Evolutionary conservation across 108 stramenopile genomes (phyloP).

Genomic region (Seminavis robusta): DNA sequence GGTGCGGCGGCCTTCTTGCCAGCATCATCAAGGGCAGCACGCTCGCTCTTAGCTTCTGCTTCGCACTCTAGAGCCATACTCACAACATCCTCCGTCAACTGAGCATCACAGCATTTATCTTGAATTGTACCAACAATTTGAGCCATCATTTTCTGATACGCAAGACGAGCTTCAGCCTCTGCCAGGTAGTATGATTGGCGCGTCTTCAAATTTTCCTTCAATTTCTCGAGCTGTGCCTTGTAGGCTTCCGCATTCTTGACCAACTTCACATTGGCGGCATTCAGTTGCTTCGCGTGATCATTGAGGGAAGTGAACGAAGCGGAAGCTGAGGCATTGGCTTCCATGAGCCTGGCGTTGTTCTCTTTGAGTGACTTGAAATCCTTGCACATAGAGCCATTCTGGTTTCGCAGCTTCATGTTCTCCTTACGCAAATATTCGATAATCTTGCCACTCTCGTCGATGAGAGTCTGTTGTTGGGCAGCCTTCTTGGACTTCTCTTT

Average conservation of each 20-base stretch:
- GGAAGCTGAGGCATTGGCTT: constrained; percentile 70
- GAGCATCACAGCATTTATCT: constrained; percentile 47
- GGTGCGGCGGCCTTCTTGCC: too few relatives aligned
- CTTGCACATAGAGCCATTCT: constrained; percentile 47
- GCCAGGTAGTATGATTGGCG: constrained; percentile 61
- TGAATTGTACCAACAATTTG: constrained; percentile 52
- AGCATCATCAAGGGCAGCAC: constrained; percentile 25
- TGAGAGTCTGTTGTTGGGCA: constrained; percentile 57
- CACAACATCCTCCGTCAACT: constrained; percentile 52
- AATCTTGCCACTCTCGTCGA: constrained; percentile 78
- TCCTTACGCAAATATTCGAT: constrained; percentile 68
- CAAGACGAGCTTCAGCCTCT: constrained; percentile 60
- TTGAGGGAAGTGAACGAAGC: constrained; percentile 64
- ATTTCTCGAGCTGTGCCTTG: constrained; percentile 40
- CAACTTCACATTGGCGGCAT: constrained; percentile 41
- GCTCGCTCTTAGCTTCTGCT: constrained; percentile 26
- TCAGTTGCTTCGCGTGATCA: constrained; percentile 65
- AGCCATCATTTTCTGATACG: constrained; percentile 51
- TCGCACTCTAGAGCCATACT: constrained; percentile 51
- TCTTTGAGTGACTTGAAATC: constrained; percentile 66
- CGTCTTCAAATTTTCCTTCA: constrained; percentile 69
- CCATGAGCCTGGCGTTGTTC: constrained; percentile 63
- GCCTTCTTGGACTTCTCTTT: constrained; percentile 20
- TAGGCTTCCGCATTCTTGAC: constrained; percentile 32
- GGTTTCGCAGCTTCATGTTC: constrained; percentile 50